phyloP scores from a whole-genome alignment of 106 monocot species.

The Triglochin maritima region DNA sequence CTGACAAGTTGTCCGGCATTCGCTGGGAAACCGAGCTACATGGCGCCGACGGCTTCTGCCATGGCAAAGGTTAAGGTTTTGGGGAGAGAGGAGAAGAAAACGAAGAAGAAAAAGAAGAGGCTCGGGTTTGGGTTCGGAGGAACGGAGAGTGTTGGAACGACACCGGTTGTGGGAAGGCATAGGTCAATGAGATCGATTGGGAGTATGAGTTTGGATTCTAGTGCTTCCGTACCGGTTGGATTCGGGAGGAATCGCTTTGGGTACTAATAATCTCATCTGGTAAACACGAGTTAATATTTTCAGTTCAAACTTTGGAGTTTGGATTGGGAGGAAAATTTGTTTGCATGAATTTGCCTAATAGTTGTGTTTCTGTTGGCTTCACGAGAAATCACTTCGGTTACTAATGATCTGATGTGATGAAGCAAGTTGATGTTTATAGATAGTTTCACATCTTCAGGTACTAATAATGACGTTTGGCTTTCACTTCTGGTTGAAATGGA shows the following conservation, averaged over 20 bases:
- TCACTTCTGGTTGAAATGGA: too few species aligned
- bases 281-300: too few species aligned
- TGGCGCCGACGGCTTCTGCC: constrained; percentile 68
- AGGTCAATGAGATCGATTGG: constrained; percentile 38
- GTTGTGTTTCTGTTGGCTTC: too few species aligned
- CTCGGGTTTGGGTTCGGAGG: constrained; percentile 34
- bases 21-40: constrained; percentile 52
- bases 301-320: too few species aligned
- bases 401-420: too few species aligned
- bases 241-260: constrained; percentile 42
- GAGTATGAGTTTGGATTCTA: constrained; percentile 56
- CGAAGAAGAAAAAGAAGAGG: constrained; percentile 16
- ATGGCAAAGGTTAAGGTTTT: constrained; percentile 44
- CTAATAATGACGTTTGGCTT: too few species aligned
- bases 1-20: constrained; percentile 72
- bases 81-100: not conserved
- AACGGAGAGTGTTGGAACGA: constrained; percentile 29
- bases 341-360: too few species aligned
- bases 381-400: too few species aligned
- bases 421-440: too few species aligned
- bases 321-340: too few species aligned
- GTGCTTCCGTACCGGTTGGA: constrained; percentile 59
- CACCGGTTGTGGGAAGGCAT: constrained; percentile 32
- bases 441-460: too few species aligned
- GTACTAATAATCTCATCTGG: constrained; percentile 2